phyloP scores from a whole-genome alignment of 2,329 filamentous ascomycete species.

The Cryphonectria naterciae region DNA sequence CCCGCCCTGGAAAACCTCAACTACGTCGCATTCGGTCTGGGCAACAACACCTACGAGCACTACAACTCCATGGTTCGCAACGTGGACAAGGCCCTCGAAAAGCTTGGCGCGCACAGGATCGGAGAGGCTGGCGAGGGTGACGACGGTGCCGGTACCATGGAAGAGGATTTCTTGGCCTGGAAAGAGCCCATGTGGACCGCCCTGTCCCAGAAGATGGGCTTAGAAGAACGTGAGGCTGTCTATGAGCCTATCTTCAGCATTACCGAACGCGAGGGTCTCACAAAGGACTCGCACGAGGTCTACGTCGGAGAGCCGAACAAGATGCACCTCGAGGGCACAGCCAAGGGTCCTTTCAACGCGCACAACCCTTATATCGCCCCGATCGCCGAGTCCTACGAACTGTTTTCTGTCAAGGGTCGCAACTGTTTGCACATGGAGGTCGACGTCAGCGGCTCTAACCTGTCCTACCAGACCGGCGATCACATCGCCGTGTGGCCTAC shows the following conservation, averaged over 20 bases:
- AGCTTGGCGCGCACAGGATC: slow-evolving; percentile 81
- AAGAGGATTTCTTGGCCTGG: slow-evolving; percentile 98
- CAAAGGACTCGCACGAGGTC: slow-evolving; percentile 76
- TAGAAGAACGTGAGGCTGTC: slow-evolving; percentile 93
- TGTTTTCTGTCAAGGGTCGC: slow-evolving; percentile 86
- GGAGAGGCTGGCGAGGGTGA: slow-evolving; percentile 93
- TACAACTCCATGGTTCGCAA: slow-evolving; percentile 99
- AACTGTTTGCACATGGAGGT: slow-evolving; percentile 98
- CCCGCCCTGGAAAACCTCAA: slow-evolving; percentile 81
- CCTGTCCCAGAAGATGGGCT: slow-evolving; percentile 77
- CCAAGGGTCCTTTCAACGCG: slow-evolving; percentile 90
- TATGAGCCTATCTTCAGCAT: slow-evolving; percentile 94
- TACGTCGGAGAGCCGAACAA: slow-evolving; percentile 97
- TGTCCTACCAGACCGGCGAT: slow-evolving; percentile 94
- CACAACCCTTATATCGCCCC: slow-evolving; percentile 98
- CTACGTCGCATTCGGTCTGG: slow-evolving; percentile 93
- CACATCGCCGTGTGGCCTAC: slow-evolving; percentile 98
- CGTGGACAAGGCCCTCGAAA: slow-evolving; percentile 78
- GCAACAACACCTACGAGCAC: slow-evolving; percentile 99
- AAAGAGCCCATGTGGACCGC: slow-evolving; percentile 99
- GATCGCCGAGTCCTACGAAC: slow-evolving; percentile 84
- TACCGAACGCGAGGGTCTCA: slow-evolving; percentile 73
- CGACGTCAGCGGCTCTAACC: slow-evolving; percentile 84
- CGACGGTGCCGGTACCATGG: slow-evolving; percentile 98
- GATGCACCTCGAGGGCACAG: slow-evolving; percentile 83